phyloP scores from a whole-genome alignment of 2,329 filamentous ascomycete genomes.

The Nemania serpens region DNA sequence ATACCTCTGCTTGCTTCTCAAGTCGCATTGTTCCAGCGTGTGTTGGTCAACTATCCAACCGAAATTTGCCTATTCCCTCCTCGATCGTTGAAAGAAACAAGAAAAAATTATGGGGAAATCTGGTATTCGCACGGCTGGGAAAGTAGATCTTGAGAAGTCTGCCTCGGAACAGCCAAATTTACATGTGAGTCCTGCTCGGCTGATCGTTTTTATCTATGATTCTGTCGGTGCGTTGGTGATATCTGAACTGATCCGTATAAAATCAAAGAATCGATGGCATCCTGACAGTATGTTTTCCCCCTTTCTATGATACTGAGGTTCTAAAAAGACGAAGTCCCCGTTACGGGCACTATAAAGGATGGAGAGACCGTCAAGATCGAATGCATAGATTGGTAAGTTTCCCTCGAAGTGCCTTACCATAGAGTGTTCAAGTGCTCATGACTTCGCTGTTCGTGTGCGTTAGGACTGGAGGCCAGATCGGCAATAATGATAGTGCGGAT shows the following conservation, averaged over 20 bases:
- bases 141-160: constrained; percentile 73
- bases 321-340: constrained; percentile 64
- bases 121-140: constrained; percentile 71
- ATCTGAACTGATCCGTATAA: not conserved
- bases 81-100: not conserved
- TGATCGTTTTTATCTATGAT: not conserved
- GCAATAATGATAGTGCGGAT: constrained; percentile 87
- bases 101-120: constrained; percentile 42
- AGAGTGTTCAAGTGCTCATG: not conserved
- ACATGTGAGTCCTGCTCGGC: constrained; percentile 59
- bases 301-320: not conserved
- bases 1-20: not conserved
- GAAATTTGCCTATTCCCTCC: not conserved
- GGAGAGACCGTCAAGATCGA: constrained; percentile 92
- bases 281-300: constrained; percentile 69
- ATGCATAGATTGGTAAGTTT: constrained; percentile 74
- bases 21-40: not conserved
- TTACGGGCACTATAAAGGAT: constrained; percentile 72
- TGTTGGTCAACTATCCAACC: not conserved
- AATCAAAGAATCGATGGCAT: constrained; percentile 80
- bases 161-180: constrained; percentile 71
- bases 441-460: not conserved
- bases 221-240: not conserved
- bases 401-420: not conserved
- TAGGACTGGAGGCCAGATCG: constrained; percentile 78